Conservation (phyloP, 192 early-diverging fungal species). For the Coemansia sp. region DNA sequence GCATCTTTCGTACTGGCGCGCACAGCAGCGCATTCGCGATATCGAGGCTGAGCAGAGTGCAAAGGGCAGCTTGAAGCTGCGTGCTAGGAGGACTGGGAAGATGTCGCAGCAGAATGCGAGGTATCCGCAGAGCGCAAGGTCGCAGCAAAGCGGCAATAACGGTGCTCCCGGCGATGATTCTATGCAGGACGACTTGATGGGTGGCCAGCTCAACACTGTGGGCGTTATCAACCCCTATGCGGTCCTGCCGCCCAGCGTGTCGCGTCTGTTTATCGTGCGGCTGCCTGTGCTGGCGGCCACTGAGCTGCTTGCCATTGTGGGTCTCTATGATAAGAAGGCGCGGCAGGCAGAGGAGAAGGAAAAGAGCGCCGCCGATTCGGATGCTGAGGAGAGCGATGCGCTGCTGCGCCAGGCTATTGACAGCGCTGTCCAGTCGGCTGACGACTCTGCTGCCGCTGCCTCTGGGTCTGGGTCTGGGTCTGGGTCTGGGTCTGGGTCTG, state of each 20-base stretch:
- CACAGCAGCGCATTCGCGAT: slow-evolving; percentile 53
- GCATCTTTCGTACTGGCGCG: slow-evolving; percentile 58
- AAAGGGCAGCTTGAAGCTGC: slow-evolving; percentile 9
- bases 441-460: background rate
- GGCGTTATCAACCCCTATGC: slow-evolving; percentile 50
- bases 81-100: slow-evolving; percentile 3
- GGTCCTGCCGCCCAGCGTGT: slow-evolving; percentile 32
- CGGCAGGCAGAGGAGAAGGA: background rate
- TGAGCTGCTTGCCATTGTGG: slow-evolving; percentile 11
- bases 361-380: too few species aligned
- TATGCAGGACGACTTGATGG: slow-evolving; percentile 17
- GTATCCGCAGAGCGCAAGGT: slow-evolving; percentile 10
- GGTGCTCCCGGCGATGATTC: too few species aligned
- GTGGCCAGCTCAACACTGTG: slow-evolving; percentile 23
- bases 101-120: too few species aligned
- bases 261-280: slow-evolving; percentile 26
- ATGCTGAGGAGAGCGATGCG: slow-evolving; percentile 4
- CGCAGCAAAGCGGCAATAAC: too few species aligned
- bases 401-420: slow-evolving; percentile 9
- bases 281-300: slow-evolving; percentile 16
- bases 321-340: slow-evolving; percentile 4
- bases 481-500: slow-evolving; percentile 2
- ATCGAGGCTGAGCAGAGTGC: slow-evolving; percentile 24
- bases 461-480: background rate
- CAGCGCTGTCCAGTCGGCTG: slow-evolving; percentile 7